These are phyloP conservation scores for Kazachstania viticola DNA, from an alignment of 805 yeast species.

Conservation along the genomic window DNA sequence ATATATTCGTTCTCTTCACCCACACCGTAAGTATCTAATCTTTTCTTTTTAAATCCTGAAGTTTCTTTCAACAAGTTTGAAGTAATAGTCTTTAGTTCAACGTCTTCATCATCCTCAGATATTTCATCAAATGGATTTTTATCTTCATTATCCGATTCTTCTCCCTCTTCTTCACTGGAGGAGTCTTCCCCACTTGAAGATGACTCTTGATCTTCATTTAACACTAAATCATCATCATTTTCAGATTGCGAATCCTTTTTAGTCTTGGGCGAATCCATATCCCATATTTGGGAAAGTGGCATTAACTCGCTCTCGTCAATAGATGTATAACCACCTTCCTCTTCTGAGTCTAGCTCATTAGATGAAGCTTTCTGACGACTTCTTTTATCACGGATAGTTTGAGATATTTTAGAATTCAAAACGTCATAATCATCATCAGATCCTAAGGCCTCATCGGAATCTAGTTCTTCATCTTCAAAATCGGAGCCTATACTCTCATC, in stretches of 20 bases:
- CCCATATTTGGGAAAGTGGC: slow-evolving; percentile 85
- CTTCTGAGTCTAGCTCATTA: slow-evolving; percentile 28
- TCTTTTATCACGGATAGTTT: slow-evolving; percentile 50
- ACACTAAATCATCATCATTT: slow-evolving; percentile 4
- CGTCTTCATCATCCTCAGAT: slow-evolving; percentile 38
- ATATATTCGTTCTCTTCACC: slow-evolving; percentile 59
- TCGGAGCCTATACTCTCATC: slow-evolving; percentile 16
- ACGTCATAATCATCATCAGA: slow-evolving; percentile 64
- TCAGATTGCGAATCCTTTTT: slow-evolving; percentile 18
- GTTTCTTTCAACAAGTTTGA: slow-evolving; percentile 28
- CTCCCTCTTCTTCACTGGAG: slow-evolving; percentile 9
- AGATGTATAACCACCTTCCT: slow-evolving; percentile 52
- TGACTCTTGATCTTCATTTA: no score
- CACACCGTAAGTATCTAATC: slow-evolving; percentile 39
- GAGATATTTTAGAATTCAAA: slow-evolving; percentile 55
- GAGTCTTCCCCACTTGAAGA: no score
- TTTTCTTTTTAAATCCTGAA: slow-evolving; percentile 28
- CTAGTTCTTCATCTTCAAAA: slow-evolving; percentile 55
- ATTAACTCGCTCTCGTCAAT: slow-evolving; percentile 67
- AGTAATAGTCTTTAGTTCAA: slow-evolving; percentile 42
- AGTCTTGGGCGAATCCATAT: slow-evolving; percentile 43
- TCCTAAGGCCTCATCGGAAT: slow-evolving; percentile 83
- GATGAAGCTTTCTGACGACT: slow-evolving; percentile 18
- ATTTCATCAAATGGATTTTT: slow-evolving; percentile 28
- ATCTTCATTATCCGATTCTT: slow-evolving; percentile 11